Evolutionary conservation across 129 eudicot genomes (phyloP), one percentile per base, ranked within the genome.

Genomic region (Scalesia atractyloides): DNA sequence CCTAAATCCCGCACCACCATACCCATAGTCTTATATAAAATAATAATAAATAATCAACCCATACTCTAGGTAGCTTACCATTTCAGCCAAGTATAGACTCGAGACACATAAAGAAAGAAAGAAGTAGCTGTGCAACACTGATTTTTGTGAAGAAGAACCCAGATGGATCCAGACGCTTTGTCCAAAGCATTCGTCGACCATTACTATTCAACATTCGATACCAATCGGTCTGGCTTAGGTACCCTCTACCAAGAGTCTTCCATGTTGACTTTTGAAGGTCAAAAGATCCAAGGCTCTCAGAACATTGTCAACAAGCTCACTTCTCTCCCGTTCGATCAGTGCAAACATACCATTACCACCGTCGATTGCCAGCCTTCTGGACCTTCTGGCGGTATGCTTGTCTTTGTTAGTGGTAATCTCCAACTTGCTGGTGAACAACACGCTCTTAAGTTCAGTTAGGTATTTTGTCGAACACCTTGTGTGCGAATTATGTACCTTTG

Each of bases 361-460:
- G 87, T 83, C 26, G 97, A 91, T 72, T 91, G 91, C 79, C 97
- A 91, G 82, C 97, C 97, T 2, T 88, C 96, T 34, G 97, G 97
- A 8, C 88, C 96, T 3, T 85, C 90, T 71, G 90, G 87, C 5
- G 96, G 87, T n/a, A 80, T 91, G 90, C 83, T 91, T 11, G 97
- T 91, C 41, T 88, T 91, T 37, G 96, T 91, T 44, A 76, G 86
- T 62, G 97, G 97, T 33, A 88, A 83, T 62, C 96, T 91, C 49
- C 92, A 88, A 69, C 91, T 91, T 30, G 78, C 86, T 15, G 93
- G 97, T 19, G 97, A 91, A 71, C 89, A 89, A 17, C 96, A 91
- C 77, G 81, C 86, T 15, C 96, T 91, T 64, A 91, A 88, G 81
- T 91, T 91, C 84, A 88, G 96, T 66, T 96, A 91, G 97, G 97